Percentiles rank a stretch among this genome's conserved stretches.
These are phyloP conservation scores for Leccinum boreale DNA, from an alignment of 768 basidiomycete genomes.

Conservation along the genomic window DNA sequence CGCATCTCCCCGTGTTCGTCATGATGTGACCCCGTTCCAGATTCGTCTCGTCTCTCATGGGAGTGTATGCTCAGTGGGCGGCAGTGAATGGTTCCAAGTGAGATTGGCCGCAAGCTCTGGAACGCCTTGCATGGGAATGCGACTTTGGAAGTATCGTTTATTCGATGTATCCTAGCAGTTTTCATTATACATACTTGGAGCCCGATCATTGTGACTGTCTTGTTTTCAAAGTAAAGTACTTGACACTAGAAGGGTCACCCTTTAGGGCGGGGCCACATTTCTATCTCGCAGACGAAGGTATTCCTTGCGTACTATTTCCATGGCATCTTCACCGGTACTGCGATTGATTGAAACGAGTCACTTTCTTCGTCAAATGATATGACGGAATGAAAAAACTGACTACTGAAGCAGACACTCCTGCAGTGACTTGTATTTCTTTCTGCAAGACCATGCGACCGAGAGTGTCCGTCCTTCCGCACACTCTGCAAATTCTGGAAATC, in stretches of 20 bases:
- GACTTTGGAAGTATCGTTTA: conserved; percentile 1
- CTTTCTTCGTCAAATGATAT: background rate
- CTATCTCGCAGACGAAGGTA: conserved; percentile 65
- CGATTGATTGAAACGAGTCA: background rate
- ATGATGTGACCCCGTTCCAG: conserved; percentile 34
- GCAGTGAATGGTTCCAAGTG: conserved; percentile 46
- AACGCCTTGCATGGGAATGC: background rate
- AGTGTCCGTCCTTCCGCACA: conserved; percentile 79
- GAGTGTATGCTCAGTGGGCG: conserved; percentile 63
- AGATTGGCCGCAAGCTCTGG: background rate
- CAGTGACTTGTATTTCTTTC: conserved; percentile 59
- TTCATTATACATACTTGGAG: background rate
- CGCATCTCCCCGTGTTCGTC: background rate
- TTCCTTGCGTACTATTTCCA: conserved; percentile 68
- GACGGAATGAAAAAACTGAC: conserved; percentile 42
- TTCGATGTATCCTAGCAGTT: conserved; percentile 7
- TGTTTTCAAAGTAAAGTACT: background rate
- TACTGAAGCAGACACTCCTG: conserved; percentile 79
- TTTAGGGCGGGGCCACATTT: conserved; percentile 1
- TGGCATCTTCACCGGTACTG: conserved; percentile 72
- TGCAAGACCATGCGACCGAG: conserved; percentile 85
- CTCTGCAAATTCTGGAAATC: conserved; percentile 68
- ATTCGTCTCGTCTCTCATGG: conserved; percentile 68
- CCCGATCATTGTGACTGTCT: background rate
- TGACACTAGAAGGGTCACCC: background rate